These are phyloP conservation scores for Populus pruinosa DNA, from an alignment of 345 rosid species.

Conservation along the genomic window DNA sequence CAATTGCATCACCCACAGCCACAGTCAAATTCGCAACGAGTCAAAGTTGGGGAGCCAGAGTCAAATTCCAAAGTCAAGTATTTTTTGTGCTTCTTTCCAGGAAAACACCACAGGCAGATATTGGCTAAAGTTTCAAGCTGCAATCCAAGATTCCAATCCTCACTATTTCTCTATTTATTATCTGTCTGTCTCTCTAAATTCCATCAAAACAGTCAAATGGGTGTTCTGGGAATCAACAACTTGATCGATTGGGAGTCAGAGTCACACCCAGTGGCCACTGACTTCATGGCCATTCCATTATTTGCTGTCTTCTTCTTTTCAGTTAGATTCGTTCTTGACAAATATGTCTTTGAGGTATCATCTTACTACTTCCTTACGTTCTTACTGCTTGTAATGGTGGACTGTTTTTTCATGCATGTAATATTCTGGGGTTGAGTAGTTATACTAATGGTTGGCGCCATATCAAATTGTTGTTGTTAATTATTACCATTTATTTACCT, in stretches of 20 bases:
- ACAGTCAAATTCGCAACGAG: too few relatives aligned
- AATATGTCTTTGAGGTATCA: constrained; percentile 41
- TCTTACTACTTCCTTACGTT: background rate
- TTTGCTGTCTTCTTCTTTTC: constrained; percentile 38
- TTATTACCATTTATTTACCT: too few relatives aligned
- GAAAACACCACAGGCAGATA: background rate
- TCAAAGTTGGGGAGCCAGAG: too few relatives aligned
- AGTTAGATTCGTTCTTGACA: constrained; percentile 39
- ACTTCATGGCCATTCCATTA: constrained; percentile 34
- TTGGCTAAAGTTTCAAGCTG: background rate
- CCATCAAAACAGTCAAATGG: constrained; percentile 7
- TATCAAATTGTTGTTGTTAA: too few relatives aligned
- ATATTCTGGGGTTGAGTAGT: too few relatives aligned
- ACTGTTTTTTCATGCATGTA: too few relatives aligned
- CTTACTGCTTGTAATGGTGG: background rate
- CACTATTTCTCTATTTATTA: background rate
- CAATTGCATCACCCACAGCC: too few relatives aligned
- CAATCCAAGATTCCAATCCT: background rate
- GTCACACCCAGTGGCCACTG: constrained; percentile 32
- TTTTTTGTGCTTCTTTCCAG: background rate
- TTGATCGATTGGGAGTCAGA: constrained; percentile 40
- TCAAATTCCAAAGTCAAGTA: background rate
- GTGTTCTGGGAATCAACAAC: background rate
- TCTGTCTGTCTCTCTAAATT: too few relatives aligned
- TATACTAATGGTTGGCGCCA: too few relatives aligned